These are phyloP conservation scores for Spizellomyces punctatus DNA, from an alignment of 192 early-diverging fungal species.

Conservation along the genomic window DNA sequence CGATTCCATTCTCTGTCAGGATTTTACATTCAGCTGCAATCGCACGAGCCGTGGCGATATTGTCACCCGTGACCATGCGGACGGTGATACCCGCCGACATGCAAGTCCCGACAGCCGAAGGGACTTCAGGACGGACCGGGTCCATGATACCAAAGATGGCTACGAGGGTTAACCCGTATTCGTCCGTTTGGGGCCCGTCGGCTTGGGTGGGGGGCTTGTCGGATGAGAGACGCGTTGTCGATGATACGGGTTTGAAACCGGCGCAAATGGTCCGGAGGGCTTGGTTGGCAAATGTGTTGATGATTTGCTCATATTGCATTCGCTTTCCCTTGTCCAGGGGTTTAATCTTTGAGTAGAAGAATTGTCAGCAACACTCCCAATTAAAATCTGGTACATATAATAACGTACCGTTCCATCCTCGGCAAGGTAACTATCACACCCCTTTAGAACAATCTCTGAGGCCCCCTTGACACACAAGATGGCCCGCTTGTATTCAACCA, in stretches of 20 bases:
- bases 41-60: slow-evolving; percentile 86
- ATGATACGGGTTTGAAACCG: slow-evolving; percentile 56
- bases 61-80: slow-evolving; percentile 99
- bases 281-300: slow-evolving; percentile 73
- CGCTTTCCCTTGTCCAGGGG: slow-evolving; percentile 26
- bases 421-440: slow-evolving; percentile 39
- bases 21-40: slow-evolving; percentile 96
- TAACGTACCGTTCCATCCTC: slow-evolving; percentile 17
- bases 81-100: slow-evolving; percentile 91
- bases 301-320: slow-evolving; percentile 43
- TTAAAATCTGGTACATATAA: too few species aligned
- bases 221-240: not conserved
- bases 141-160: slow-evolving; percentile 97
- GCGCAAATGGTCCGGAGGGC: slow-evolving; percentile 90
- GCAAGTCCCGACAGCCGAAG: slow-evolving; percentile 86
- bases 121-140: slow-evolving; percentile 93
- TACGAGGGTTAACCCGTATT: slow-evolving; percentile 71
- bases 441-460: slow-evolving; percentile 68
- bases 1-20: slow-evolving; percentile 79
- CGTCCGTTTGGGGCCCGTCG: slow-evolving; percentile 53
- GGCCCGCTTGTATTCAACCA: slow-evolving; percentile 35
- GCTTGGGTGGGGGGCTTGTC: not conserved
- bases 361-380: too few species aligned
- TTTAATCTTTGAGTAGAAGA: too few species aligned
- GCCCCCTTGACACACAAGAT: slow-evolving; percentile 95